Conservation (phyloP, 2,329 filamentous ascomycete species). For the Westerdykella aurantiaca region DNA sequence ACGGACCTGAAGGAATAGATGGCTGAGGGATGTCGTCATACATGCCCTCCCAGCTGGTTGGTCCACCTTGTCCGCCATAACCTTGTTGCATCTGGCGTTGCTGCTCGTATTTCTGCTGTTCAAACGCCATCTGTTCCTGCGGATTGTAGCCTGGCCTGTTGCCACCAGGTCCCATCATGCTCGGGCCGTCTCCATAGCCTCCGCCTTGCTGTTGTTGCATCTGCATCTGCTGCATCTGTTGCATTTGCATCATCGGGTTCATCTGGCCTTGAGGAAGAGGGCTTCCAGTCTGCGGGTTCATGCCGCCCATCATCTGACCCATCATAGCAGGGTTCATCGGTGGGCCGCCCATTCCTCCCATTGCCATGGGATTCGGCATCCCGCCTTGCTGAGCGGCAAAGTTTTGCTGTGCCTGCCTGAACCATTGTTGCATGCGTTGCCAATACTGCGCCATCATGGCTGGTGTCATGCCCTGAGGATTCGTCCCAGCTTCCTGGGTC, state of each 20-base stretch:
- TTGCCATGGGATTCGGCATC: conserved; percentile 39
- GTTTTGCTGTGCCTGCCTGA: conserved; percentile 89
- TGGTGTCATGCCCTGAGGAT: conserved; percentile 69
- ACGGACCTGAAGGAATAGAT: conserved; percentile 53
- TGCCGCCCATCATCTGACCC: conserved; percentile 49
- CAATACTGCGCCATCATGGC: conserved; percentile 98
- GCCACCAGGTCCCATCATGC: conserved; percentile 22
- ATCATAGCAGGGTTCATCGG: conserved; percentile 55
- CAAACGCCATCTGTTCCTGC: conserved; percentile 67
- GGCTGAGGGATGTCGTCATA: conserved; percentile 93
- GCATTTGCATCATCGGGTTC: conserved; percentile 70
- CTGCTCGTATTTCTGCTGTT: conserved; percentile 73
- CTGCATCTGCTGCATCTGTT: conserved; percentile 65
- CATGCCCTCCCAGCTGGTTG: conserved; percentile 96
- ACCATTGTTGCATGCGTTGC: conserved; percentile 97
- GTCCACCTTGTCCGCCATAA: conserved; percentile 53
- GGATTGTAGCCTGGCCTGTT: conserved; percentile 55
- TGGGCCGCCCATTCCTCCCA: conserved; percentile 21
- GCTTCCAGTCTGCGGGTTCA: conserved; percentile 28
- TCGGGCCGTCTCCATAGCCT: conserved; percentile 34
- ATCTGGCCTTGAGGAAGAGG: conserved; percentile 44
- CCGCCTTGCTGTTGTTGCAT: conserved; percentile 46
- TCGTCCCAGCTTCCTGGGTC: conserved; percentile 36
- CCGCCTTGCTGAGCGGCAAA: conserved; percentile 54
- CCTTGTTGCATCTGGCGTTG: conserved; percentile 45